These are phyloP conservation scores for Penicillium antarcticum DNA, from an alignment of 495 filamentous ascomycete species.

Conservation along the genomic window DNA sequence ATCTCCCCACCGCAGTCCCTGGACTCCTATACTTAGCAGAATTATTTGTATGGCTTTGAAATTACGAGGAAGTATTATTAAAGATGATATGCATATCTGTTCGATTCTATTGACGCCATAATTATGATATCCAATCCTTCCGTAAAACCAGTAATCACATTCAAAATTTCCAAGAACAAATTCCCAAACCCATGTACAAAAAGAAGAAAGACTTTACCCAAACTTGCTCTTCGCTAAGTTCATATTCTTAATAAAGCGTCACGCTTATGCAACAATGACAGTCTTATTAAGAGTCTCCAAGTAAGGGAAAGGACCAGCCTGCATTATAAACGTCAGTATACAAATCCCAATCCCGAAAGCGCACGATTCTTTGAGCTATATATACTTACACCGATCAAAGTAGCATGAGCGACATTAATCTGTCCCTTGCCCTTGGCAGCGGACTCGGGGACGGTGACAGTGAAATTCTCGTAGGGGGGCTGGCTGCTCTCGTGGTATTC, in stretches of 20 bases:
- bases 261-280: background rate
- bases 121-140: background rate
- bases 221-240: background rate
- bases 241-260: background rate
- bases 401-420: constrained; percentile 32
- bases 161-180: background rate
- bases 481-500: constrained; percentile 23
- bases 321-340: background rate
- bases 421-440: constrained; percentile 18
- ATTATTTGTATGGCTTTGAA: too few species aligned
- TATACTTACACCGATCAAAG: constrained; percentile 35
- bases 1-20: too few species aligned
- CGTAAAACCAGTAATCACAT: background rate
- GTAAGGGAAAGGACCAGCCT: constrained; percentile 17
- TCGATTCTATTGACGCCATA: background rate
- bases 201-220: background rate
- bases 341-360: background rate
- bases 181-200: background rate
- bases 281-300: constrained; percentile 20
- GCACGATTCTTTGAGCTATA: background rate
- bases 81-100: background rate
- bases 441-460: constrained; percentile 23
- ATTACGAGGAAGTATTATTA: background rate
- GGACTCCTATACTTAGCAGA: too few species aligned
- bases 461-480: constrained; percentile 39